phyloP scores from a whole-genome alignment of 2,329 filamentous ascomycete species.

The Microdochium nivale region DNA sequence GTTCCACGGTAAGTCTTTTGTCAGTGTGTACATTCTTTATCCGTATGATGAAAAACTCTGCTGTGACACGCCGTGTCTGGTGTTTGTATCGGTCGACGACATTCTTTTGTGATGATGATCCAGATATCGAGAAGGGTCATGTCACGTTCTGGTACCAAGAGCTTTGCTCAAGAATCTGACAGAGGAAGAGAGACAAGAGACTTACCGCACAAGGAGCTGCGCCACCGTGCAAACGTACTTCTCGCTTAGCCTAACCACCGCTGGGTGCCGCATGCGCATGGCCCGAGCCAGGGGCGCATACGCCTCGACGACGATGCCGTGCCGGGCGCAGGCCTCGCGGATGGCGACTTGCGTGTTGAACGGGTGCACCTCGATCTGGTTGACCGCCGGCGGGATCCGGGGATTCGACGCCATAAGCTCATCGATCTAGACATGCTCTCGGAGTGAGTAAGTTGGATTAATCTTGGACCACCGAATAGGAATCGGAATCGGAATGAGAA shows the following conservation, averaged over 20 bases:
- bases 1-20: background rate
- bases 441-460: too few relatives aligned
- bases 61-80: too few relatives aligned
- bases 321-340: slow-evolving; percentile 52
- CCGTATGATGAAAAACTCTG: too few relatives aligned
- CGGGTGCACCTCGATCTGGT: slow-evolving; percentile 76
- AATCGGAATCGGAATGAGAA: too few relatives aligned
- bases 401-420: slow-evolving; percentile 59
- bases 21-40: too few relatives aligned
- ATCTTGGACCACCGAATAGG: too few relatives aligned
- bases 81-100: too few relatives aligned
- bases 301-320: slow-evolving; percentile 66
- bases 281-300: slow-evolving; percentile 72
- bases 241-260: slow-evolving; percentile 50
- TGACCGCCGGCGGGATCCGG: slow-evolving; percentile 57
- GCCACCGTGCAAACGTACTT: slow-evolving; percentile 64
- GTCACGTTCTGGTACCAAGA: too few relatives aligned
- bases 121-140: too few relatives aligned
- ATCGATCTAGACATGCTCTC: slow-evolving; percentile 40
- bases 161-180: too few relatives aligned
- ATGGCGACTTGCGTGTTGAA: slow-evolving; percentile 70
- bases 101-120: too few relatives aligned
- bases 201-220: slow-evolving; percentile 58
- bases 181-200: background rate
- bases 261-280: slow-evolving; percentile 59